phyloP scores from a whole-genome alignment of 1,139 yeast species.

The Nakaseomyces delphensis region DNA sequence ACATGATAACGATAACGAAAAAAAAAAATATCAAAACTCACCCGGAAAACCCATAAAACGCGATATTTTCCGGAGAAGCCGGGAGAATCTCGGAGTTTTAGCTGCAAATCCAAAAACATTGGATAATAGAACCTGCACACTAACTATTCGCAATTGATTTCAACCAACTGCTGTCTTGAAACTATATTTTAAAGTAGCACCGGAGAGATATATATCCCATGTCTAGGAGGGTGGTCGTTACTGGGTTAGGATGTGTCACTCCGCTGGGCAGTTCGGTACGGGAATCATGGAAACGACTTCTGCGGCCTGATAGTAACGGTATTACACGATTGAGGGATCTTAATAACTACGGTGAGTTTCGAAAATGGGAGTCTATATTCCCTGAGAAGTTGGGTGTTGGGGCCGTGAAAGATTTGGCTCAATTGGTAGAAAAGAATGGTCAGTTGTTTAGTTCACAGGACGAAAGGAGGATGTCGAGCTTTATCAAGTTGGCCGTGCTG shows the following conservation, averaged over 20 bases:
- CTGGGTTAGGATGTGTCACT: slow-evolving; percentile 80
- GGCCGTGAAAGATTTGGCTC: not conserved
- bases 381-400: slow-evolving; percentile 4
- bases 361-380: slow-evolving; percentile 1
- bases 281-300: slow-evolving; percentile 45
- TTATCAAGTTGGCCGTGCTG: slow-evolving; percentile 70
- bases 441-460: slow-evolving; percentile 26
- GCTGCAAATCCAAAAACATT: no score
- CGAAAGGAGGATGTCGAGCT: slow-evolving; percentile 53
- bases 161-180: no score
- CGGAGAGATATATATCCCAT: no score
- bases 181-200: no score
- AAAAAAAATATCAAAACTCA: no score
- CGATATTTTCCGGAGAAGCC: no score
- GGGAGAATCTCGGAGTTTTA: no score
- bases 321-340: not conserved
- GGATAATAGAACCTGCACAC: no score
- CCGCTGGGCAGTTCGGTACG: slow-evolving; percentile 73
- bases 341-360: not conserved
- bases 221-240: slow-evolving; percentile 65
- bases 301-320: slow-evolving; percentile 2
- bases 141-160: no score
- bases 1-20: not conserved
- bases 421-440: slow-evolving; percentile 11
- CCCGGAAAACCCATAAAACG: no score